Percentiles rank a stretch among this genome's conserved stretches.
Evolutionary conservation across 1,139 yeast genomes (phyloP).

Genomic region (Magnusiomyces suaveolens): DNA sequence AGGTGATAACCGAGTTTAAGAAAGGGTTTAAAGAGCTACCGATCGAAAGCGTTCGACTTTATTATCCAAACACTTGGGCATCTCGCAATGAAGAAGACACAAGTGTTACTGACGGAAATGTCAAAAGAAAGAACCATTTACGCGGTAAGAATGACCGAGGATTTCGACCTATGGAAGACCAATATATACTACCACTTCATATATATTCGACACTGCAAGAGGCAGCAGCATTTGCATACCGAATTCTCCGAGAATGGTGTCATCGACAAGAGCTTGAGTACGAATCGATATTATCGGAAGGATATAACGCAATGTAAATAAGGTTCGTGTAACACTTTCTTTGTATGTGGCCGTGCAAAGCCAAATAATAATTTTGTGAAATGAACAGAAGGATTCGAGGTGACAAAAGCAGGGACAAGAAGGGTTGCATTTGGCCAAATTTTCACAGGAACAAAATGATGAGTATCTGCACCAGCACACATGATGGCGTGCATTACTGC

Average conservation of each 20-base stretch:
- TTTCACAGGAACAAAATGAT: no score
- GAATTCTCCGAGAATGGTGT: constrained; percentile 32
- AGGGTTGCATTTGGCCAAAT: no score
- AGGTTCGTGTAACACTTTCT: background rate
- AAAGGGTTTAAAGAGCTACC: constrained; percentile 27
- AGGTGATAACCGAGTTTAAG: constrained; percentile 28
- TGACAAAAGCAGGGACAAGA: background rate
- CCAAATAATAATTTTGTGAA: no score
- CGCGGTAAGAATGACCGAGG: constrained; percentile 23
- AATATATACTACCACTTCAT: constrained; percentile 33
- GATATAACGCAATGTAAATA: no score
- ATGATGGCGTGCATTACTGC: background rate
- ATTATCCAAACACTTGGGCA: constrained; percentile 30
- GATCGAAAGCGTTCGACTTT: constrained; percentile 20
- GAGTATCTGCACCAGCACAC: background rate
- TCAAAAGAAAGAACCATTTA: no score
- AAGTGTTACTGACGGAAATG: no score
- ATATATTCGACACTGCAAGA: constrained; percentile 34
- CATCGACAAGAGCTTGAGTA: constrained; percentile 23
- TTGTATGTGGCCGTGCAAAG: no score
- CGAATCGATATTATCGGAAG: constrained; percentile 11
- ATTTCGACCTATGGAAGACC: constrained; percentile 31
- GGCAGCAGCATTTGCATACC: constrained; percentile 34
- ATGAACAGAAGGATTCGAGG: no score
- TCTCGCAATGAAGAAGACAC: constrained; percentile 15